Base-by-base conservation (phyloP, 1,284 basidiomycete species). In the Tetrapyrgos nigripes region DNA sequence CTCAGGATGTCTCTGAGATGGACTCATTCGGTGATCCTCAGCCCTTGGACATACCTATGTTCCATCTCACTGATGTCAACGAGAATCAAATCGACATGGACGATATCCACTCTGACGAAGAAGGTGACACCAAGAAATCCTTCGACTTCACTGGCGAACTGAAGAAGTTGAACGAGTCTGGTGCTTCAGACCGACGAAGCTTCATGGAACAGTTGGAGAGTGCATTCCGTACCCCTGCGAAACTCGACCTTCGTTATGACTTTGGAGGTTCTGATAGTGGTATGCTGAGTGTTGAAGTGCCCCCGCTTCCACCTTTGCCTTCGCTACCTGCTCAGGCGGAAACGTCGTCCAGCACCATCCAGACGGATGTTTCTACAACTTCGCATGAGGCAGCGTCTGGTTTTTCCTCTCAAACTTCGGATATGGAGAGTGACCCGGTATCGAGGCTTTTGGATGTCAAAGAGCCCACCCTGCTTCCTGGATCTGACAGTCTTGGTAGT, bases 131-230 rank as follows among this genome's bases (percentile, higher is more conserved):
- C 1, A 89, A 88, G 73, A 86, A 84, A 65, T 91, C 89, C 1
- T 96, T 95, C 64, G 93, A 95, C 70, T 96, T 95, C 67, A 94
- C 93, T 0, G 88, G 85, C 23, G 93, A 94, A 71, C 77, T 93
- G 50, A 78, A 83, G 68, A 84, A 79, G 62, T 80, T 95, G 45
- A 88, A 88, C 57, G 85, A 88, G 65, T 86, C 83, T 5, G 89
- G 89, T 26, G 86, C 70, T 2, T 86, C 86, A 0, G 84, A 91
- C 65, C 76, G 91, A 3, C 78, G 75, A 5, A 93, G 91, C 70
- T 95, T 96, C 67, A 86, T 95, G 3, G 91, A 93, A 70, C 89
- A 92, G 69, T 74, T 93, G 10, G 91, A 92, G 73, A 86, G 80
- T 50, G 91, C 91, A 0, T 93, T 93, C 78, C 81, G 83, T 58